Evolutionary conservation across 2,329 filamentous ascomycete genomes (phyloP).

Genomic region (Elsinoe australis): DNA sequence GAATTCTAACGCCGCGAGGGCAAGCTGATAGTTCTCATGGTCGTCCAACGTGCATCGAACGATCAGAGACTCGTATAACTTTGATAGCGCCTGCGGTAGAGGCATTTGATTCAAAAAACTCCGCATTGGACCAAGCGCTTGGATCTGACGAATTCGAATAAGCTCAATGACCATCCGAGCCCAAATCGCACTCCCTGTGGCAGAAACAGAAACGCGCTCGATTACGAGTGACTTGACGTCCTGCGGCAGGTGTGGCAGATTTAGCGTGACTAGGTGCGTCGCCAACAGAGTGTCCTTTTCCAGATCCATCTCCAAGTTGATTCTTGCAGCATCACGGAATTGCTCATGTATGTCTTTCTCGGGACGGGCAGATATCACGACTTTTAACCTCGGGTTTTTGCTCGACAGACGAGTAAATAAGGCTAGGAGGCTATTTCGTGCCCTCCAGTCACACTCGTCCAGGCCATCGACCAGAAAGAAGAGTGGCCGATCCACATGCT

Average conservation of each 20-base stretch:
- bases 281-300: neutral
- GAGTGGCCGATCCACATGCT: neutral
- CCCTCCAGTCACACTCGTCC: slow-evolving; percentile 7
- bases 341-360: neutral
- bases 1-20: neutral
- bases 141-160: neutral
- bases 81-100: neutral
- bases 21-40: neutral
- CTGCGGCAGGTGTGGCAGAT: neutral
- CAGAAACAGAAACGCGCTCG: neutral
- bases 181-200: slow-evolving; percentile 4
- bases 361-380: neutral
- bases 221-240: neutral
- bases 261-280: neutral
- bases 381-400: neutral
- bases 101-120: neutral
- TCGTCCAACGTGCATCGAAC: neutral
- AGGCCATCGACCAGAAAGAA: slow-evolving; percentile 7
- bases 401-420: neutral
- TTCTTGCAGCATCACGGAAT: neutral
- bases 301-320: neutral
- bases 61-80: neutral
- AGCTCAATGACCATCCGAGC: slow-evolving; percentile 6
- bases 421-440: neutral
- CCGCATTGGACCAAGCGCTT: neutral